A percentile compares a stretch with the other conserved stretches of the same genome.
Evolutionary conservation across 345 rosid species (phyloP).

Genomic region (Dovyalis caffra): DNA sequence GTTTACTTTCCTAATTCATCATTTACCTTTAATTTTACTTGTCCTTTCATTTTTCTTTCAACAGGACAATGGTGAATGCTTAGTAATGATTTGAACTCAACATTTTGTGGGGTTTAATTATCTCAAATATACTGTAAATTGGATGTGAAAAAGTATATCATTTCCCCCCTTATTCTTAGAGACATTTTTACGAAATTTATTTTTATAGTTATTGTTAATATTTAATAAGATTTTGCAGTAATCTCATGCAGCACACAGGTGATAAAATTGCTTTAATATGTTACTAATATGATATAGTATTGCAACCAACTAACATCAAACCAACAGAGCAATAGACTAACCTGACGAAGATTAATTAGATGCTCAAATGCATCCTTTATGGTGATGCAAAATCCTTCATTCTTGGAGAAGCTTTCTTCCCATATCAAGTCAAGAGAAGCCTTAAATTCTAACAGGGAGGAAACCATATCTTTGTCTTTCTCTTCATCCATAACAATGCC

Average conservation of each 20-base stretch:
- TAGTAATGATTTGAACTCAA: background rate
- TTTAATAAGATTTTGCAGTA: background rate
- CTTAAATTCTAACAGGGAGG: slow-evolving; percentile 81
- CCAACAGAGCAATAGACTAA: slow-evolving; percentile 22
- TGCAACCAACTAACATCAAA: slow-evolving; percentile 1
- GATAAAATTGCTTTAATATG: background rate
- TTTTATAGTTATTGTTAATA: background rate
- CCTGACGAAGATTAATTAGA: slow-evolving; percentile 97
- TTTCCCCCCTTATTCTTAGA: background rate
- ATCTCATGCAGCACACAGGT: background rate
- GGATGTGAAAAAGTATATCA: background rate
- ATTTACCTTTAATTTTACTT: background rate
- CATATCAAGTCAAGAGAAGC: slow-evolving; percentile 83
- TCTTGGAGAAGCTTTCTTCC: slow-evolving; percentile 92
- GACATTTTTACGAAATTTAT: background rate
- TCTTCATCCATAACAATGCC: slow-evolving; percentile 92
- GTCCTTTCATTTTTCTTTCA: background rate
- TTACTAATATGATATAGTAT: background rate
- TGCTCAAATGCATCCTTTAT: slow-evolving; percentile 95
- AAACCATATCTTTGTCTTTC: slow-evolving; percentile 96
- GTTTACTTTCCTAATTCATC: background rate
- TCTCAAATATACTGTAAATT: background rate
- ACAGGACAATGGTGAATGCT: background rate
- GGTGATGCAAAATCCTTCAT: slow-evolving; percentile 83
- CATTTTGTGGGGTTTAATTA: background rate